Evolutionary conservation across 2,329 filamentous ascomycete species (phyloP).

Genomic region (Onygena corvina): DNA sequence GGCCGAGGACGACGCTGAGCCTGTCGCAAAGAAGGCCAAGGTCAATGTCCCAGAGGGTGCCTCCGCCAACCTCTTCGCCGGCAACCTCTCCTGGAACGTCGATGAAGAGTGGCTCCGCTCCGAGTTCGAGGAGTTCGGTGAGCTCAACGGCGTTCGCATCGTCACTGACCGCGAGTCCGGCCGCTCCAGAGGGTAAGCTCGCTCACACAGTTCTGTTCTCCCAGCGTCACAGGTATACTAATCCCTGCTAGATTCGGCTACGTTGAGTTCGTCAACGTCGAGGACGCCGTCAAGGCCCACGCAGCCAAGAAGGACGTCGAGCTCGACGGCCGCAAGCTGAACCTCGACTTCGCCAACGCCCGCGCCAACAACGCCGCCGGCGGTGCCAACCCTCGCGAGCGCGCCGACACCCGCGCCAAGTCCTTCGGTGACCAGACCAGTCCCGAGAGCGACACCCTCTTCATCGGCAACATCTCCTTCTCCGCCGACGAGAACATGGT

Average conservation of each 20-base stretch:
- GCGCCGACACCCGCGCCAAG: slow-evolving; percentile 42
- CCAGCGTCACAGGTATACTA: neutral
- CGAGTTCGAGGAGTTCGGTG: slow-evolving; percentile 70
- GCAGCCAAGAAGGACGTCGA: slow-evolving; percentile 62
- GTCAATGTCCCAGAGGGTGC: slow-evolving; percentile 32
- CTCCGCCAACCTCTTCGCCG: slow-evolving; percentile 64
- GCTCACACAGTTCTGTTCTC: neutral
- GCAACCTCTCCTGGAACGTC: slow-evolving; percentile 81
- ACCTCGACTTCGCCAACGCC: slow-evolving; percentile 65
- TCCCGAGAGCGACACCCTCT: slow-evolving; percentile 74
- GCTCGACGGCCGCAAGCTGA: slow-evolving; percentile 61
- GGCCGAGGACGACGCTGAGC: slow-evolving; percentile 33
- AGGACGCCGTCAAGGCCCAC: slow-evolving; percentile 58
- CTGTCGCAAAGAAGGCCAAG: slow-evolving; percentile 53
- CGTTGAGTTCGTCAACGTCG: slow-evolving; percentile 65
- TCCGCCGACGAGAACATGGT: slow-evolving; percentile 66
- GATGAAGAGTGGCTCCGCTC: slow-evolving; percentile 70
- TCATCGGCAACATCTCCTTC: slow-evolving; percentile 84
- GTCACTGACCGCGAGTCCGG: slow-evolving; percentile 71
- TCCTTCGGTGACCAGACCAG: slow-evolving; percentile 66
- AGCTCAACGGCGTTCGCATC: slow-evolving; percentile 60
- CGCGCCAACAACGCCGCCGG: slow-evolving; percentile 43
- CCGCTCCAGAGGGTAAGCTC: slow-evolving; percentile 62
- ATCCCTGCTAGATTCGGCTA: slow-evolving; percentile 58
- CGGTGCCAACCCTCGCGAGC: slow-evolving; percentile 48